phyloP scores from a whole-genome alignment of 1,284 basidiomycete species.

The Malassezia japonica region DNA sequence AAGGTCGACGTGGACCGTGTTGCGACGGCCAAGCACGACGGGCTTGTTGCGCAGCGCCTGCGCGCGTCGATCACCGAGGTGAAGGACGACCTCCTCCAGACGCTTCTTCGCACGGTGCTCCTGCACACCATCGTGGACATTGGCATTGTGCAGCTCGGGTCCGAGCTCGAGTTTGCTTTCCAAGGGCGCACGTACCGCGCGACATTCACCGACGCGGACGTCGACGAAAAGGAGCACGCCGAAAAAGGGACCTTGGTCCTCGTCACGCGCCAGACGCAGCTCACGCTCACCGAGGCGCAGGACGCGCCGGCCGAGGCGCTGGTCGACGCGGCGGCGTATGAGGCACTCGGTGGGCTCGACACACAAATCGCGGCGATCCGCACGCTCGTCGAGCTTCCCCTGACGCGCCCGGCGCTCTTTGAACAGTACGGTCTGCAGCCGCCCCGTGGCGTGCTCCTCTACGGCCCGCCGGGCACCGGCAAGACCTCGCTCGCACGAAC shows the following conservation, averaged over 20 bases:
- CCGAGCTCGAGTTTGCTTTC: slow-evolving; percentile 20
- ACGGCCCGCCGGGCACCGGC: slow-evolving; percentile 48
- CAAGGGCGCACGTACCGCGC: slow-evolving; percentile 9
- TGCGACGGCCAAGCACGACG: not conserved
- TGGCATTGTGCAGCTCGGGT: slow-evolving; percentile 19
- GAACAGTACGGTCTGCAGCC: slow-evolving; percentile 61
- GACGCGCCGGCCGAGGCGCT: slow-evolving; percentile 49
- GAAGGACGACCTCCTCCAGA: slow-evolving; percentile 15
- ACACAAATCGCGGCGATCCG: slow-evolving; percentile 80
- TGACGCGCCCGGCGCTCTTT: slow-evolving; percentile 81
- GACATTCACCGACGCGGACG: not conserved
- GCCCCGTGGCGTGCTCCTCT: slow-evolving; percentile 44
- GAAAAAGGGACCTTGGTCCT: slow-evolving; percentile 19
- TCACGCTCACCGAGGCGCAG: slow-evolving; percentile 20
- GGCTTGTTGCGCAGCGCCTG: not conserved
- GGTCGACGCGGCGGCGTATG: slow-evolving; percentile 50
- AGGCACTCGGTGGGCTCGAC: slow-evolving; percentile 75
- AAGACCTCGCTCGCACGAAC: slow-evolving; percentile 46
- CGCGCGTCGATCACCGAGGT: not conserved
- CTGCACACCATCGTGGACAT: slow-evolving; percentile 16
- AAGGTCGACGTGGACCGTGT: not conserved
- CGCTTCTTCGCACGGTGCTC: slow-evolving; percentile 17
- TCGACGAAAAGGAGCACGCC: not conserved
- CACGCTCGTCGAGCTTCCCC: slow-evolving; percentile 86
- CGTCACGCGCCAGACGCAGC: slow-evolving; percentile 28